phyloP scores from a whole-genome alignment of 495 filamentous ascomycete species.

The Aspergillus nidulans region DNA sequence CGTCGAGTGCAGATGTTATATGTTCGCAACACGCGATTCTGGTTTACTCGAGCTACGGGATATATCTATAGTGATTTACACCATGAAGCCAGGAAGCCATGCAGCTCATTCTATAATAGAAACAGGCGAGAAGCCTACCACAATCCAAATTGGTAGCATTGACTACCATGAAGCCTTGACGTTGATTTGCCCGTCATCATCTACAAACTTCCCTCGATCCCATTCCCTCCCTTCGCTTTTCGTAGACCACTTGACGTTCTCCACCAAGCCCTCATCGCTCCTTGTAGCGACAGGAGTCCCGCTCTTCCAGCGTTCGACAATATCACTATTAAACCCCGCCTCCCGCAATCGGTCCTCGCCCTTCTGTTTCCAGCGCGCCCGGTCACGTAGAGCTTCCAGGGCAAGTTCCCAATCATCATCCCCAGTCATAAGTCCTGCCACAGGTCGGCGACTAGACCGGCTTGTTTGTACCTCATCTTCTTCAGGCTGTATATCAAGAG shows the following conservation, averaged over 20 bases:
- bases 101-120: too few relatives aligned
- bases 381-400: constrained; percentile 75
- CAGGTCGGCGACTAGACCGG: constrained; percentile 33
- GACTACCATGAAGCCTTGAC: constrained; percentile 46
- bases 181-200: constrained; percentile 55
- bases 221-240: constrained; percentile 81
- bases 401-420: constrained; percentile 79
- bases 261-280: constrained; percentile 51
- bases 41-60: too few relatives aligned
- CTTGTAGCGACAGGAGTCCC: constrained; percentile 37
- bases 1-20: too few relatives aligned
- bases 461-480: constrained; percentile 34
- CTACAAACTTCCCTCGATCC: constrained; percentile 80
- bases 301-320: constrained; percentile 75
- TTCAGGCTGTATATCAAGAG: constrained; percentile 58
- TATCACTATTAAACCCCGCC: constrained; percentile 74
- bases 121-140: neutral
- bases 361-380: constrained; percentile 72
- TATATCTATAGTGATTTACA: too few relatives aligned
- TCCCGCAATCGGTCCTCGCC: constrained; percentile 73
- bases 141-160: neutral
- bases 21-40: too few relatives aligned
- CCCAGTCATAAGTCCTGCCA: constrained; percentile 39
- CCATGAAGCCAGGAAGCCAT: too few relatives aligned
- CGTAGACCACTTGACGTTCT: constrained; percentile 75